Evolutionary conservation across 257 asterid species (phyloP), one percentile per base, ranked within the genome.

Genomic region (Phtheirospermum japonicum): DNA sequence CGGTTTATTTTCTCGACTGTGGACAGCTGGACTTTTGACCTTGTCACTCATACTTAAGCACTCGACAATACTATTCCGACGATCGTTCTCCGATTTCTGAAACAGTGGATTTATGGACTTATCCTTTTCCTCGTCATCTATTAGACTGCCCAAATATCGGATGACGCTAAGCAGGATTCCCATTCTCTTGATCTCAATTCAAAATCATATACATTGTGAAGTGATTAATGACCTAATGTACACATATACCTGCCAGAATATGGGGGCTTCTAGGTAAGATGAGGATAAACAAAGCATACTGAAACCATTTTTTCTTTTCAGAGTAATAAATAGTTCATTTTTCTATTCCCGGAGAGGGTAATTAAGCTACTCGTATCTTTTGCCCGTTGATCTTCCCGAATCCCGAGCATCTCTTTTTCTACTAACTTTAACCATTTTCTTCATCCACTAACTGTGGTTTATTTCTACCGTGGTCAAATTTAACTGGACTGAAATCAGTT

Each of bases 121-220:
- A n/a, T n/a, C n/a, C n/a, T n/a, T 0, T 42, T 42, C 14, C 49
- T 67, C 61, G 0, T 68, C 68, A 23, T 67, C 66, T 12, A 32
- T 40, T 20, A 19, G 9, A 11, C 64, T 58, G 34, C 33, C 7
- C 13, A 34, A 11, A 40, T 6, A 23, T 39, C 55, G 9, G 56
- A 50, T 17, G 23, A 50, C 31, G 42, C 62, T 59, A 16, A 3
- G 45, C 42, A 50, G 16, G 28, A 59, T 50, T 26, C 67, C 73
- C 73, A 68, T 67, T 51, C 48, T 23, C 23, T 59, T 30, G 45
- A 26, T 55, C 54, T 64, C 34, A 12, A 42, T 39, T 51, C 51
- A 33, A 64, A 51, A 64, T 18, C 12, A 31, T 40, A n/a, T n/a
- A n/a, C n/a, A n/a, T n/a, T n/a, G n/a, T n/a, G n/a, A n/a, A n/a